Evolutionary conservation across 176 grass and related monocot species (phyloP).

Genomic region (Aegilops tauschii): DNA sequence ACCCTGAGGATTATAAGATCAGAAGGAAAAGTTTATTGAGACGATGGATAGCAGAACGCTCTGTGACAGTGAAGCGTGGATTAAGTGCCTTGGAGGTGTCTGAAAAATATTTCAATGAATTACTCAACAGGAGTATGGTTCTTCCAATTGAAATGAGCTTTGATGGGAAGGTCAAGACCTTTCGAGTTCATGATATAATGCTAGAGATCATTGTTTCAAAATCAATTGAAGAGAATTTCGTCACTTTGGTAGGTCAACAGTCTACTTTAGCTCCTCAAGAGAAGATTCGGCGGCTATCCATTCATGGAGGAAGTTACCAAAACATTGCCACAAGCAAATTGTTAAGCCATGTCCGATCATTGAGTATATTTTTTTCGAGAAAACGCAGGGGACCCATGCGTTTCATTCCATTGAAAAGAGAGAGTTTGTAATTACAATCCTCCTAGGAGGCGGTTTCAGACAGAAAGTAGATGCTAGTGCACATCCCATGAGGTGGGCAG

Average conservation of each 20-base stretch:
- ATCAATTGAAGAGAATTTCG: slow-evolving; percentile 43
- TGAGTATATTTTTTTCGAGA: slow-evolving; percentile 27
- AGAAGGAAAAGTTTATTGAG: slow-evolving; percentile 40
- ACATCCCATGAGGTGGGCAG: too few relatives aligned
- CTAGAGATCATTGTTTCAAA: slow-evolving; percentile 42
- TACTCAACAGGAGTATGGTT: slow-evolving; percentile 29
- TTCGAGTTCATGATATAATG: slow-evolving; percentile 39
- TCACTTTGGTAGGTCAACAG: slow-evolving; percentile 17
- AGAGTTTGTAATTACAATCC: too few relatives aligned
- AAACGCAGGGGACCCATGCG: too few relatives aligned
- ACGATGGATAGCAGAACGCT: slow-evolving; percentile 37
- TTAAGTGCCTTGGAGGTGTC: slow-evolving; percentile 26
- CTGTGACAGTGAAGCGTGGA: slow-evolving; percentile 34
- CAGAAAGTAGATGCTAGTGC: too few relatives aligned
- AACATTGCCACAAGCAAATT: slow-evolving; percentile 18
- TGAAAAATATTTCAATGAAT: slow-evolving; percentile 27
- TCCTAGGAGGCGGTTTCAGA: too few relatives aligned
- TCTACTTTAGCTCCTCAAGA: slow-evolving; percentile 15
- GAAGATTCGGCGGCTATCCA: slow-evolving; percentile 25
- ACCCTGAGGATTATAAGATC: slow-evolving; percentile 28
- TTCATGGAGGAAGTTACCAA: slow-evolving; percentile 32
- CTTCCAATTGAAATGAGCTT: slow-evolving; percentile 26
- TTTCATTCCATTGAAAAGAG: too few relatives aligned
- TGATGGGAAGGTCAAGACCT: slow-evolving; percentile 44
- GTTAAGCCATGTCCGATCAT: slow-evolving; percentile 39